phyloP scores from a whole-genome alignment of 345 rosid species.

The Eucalyptus camaldulensis region DNA sequence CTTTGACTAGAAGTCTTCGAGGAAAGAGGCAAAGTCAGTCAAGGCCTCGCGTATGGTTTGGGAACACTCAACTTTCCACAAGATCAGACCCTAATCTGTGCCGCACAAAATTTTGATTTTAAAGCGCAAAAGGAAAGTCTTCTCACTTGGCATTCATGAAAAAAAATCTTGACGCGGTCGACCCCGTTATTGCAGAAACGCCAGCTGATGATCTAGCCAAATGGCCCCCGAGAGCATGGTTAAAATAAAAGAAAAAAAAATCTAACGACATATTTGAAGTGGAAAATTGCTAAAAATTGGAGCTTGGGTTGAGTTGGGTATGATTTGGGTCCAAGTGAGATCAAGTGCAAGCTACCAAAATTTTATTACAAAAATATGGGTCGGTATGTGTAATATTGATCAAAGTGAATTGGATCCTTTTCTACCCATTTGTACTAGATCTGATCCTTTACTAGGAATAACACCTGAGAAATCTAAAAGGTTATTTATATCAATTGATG shows the following conservation, averaged over 20 bases:
- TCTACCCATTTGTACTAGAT: neutral
- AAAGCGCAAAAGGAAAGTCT: neutral
- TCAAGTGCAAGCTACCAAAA: neutral
- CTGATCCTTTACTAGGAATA: neutral
- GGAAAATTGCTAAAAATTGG: neutral
- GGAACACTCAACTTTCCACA: neutral
- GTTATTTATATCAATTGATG: no score
- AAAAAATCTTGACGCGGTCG: neutral
- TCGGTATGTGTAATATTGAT: no score
- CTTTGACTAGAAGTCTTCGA: neutral
- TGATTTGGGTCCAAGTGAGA: neutral
- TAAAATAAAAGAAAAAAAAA: neutral
- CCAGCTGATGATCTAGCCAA: neutral
- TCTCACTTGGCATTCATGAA: neutral
- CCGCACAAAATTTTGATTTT: neutral
- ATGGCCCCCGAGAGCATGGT: neutral
- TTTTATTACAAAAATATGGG: neutral
- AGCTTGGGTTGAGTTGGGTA: neutral
- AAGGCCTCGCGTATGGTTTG: neutral
- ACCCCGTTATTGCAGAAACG: neutral
- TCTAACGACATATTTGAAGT: neutral
- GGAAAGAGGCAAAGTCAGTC: neutral
- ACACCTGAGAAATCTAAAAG: neutral
- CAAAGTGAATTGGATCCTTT: no score
- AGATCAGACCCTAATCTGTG: neutral